phyloP scores from a whole-genome alignment of 805 yeast genomes.

The Metschnikowia chrysomelidarum region DNA sequence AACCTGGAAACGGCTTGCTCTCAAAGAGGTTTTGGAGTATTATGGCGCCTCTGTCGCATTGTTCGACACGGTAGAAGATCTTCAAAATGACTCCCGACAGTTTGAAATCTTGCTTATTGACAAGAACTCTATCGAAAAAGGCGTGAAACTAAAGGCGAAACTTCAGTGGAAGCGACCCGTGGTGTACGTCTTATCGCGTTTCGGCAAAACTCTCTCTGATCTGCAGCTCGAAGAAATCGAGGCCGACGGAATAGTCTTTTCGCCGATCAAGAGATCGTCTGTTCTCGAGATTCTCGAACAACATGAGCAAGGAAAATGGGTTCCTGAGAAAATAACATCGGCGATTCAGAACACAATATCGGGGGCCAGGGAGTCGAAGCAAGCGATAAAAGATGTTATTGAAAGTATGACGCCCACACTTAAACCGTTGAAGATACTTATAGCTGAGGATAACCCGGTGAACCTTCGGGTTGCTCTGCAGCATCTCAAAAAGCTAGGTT shows the following conservation, averaged over 20 bases:
- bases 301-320: too few relatives aligned
- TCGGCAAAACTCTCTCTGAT: conserved; percentile 25
- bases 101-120: conserved; percentile 23
- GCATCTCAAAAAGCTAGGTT: conserved; percentile 48
- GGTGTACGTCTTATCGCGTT: conserved; percentile 23
- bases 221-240: conserved; percentile 15
- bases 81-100: too few relatives aligned
- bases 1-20: too few relatives aligned
- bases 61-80: conserved; percentile 17
- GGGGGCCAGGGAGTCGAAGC: too few relatives aligned
- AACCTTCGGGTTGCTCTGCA: conserved; percentile 49
- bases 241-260: conserved; percentile 22
- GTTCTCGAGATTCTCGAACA: conserved; percentile 12
- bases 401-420: too few relatives aligned
- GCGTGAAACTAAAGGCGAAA: not conserved
- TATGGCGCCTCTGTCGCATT: conserved; percentile 30
- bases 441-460: conserved; percentile 55
- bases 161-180: too few relatives aligned
- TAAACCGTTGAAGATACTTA: too few relatives aligned
- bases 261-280: conserved; percentile 28
- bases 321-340: too few relatives aligned
- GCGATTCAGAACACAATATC: not conserved
- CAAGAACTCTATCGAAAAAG: conserved; percentile 12
- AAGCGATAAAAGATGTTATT: not conserved
- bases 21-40: conserved; percentile 30